A percentile compares a stretch with the other conserved stretches of the same genome.
Conservation (phyloP, 495 filamentous ascomycete genomes). For the Penicillium soppii region DNA sequence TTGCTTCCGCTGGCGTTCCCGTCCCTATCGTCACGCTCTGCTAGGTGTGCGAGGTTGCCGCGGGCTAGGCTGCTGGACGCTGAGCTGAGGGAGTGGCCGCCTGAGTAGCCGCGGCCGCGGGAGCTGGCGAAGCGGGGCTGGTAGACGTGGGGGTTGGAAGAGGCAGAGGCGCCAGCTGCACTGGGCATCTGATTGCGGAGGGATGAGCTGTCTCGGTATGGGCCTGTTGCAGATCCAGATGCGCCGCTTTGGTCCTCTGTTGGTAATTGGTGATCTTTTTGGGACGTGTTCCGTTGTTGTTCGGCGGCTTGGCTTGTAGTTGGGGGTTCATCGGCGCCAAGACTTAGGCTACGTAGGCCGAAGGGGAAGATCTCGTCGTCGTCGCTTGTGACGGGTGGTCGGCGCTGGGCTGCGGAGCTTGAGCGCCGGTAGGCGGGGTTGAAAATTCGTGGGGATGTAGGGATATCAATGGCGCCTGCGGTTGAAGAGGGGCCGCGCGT, state of each 20-base stretch:
- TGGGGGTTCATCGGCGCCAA: constrained; percentile 67
- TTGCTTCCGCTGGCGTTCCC: constrained; percentile 54
- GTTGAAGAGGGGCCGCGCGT: constrained; percentile 46
- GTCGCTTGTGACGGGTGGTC: constrained; percentile 52
- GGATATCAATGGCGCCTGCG: constrained; percentile 78
- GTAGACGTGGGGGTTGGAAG: constrained; percentile 36
- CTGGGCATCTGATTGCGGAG: constrained; percentile 33
- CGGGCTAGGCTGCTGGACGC: constrained; percentile 46
- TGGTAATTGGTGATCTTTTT: constrained; percentile 27
- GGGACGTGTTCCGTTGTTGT: constrained; percentile 47
- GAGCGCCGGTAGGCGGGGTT: constrained; percentile 63
- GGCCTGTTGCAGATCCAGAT: constrained; percentile 44
- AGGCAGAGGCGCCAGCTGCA: constrained; percentile 39
- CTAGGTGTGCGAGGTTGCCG: constrained; percentile 30
- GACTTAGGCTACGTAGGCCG: constrained; percentile 72
- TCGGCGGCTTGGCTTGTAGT: constrained; percentile 57
- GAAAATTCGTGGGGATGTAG: constrained; percentile 68
- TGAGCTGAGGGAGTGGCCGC: constrained; percentile 43
- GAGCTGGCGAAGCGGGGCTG: constrained; percentile 41
- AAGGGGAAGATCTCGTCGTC: constrained; percentile 61
- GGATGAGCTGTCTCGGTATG: constrained; percentile 35
- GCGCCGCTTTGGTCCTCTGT: constrained; percentile 22
- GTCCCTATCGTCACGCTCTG: constrained; percentile 46
- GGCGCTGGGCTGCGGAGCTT: constrained; percentile 76
- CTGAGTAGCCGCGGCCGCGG: constrained; percentile 42